These are phyloP conservation scores for Zygosaccharomyces siamensis DNA, from an alignment of 805 yeast genomes.

Conservation along the genomic window DNA sequence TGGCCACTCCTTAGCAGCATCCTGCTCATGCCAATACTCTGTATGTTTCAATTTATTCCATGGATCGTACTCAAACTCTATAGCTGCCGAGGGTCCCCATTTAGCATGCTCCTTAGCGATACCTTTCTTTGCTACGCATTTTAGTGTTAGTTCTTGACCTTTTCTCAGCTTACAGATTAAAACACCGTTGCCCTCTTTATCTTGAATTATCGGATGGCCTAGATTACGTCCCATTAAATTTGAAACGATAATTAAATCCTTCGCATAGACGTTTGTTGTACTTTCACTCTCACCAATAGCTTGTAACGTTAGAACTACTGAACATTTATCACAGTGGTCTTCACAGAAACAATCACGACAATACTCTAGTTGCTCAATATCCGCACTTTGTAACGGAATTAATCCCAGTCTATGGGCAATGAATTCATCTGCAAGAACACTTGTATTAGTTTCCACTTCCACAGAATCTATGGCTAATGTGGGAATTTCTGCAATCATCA, in stretches of 20 bases:
- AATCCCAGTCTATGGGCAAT: slow-evolving; percentile 91
- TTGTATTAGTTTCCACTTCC: slow-evolving; percentile 86
- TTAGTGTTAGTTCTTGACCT: slow-evolving; percentile 83
- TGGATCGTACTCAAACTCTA: slow-evolving; percentile 98
- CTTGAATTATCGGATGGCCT: slow-evolving; percentile 85
- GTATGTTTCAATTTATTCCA: slow-evolving; percentile 97
- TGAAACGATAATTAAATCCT: slow-evolving; percentile 56
- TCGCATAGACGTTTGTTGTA: slow-evolving; percentile 84
- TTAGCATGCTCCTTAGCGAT: slow-evolving; percentile 97
- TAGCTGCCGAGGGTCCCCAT: slow-evolving; percentile 96
- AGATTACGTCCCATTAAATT: slow-evolving; percentile 40
- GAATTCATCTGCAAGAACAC: slow-evolving; percentile 95
- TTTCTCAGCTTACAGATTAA: slow-evolving; percentile 84
- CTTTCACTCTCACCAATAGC: slow-evolving; percentile 88
- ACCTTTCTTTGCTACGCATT: slow-evolving; percentile 96
- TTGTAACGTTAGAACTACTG: slow-evolving; percentile 77
- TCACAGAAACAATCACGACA: slow-evolving; percentile 97
- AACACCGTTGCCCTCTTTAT: slow-evolving; percentile 76
- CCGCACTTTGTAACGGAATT: slow-evolving; percentile 79
- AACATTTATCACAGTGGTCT: slow-evolving; percentile 92
- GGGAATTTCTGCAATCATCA: slow-evolving; percentile 94
- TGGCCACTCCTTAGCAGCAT: slow-evolving; percentile 92
- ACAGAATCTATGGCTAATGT: slow-evolving; percentile 95
- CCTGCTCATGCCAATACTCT: slow-evolving; percentile 93
- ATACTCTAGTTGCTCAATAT: slow-evolving; percentile 78